Evolutionary conservation across 2,329 filamentous ascomycete genomes (phyloP).

Genomic region (Phialocephala subalpina): DNA sequence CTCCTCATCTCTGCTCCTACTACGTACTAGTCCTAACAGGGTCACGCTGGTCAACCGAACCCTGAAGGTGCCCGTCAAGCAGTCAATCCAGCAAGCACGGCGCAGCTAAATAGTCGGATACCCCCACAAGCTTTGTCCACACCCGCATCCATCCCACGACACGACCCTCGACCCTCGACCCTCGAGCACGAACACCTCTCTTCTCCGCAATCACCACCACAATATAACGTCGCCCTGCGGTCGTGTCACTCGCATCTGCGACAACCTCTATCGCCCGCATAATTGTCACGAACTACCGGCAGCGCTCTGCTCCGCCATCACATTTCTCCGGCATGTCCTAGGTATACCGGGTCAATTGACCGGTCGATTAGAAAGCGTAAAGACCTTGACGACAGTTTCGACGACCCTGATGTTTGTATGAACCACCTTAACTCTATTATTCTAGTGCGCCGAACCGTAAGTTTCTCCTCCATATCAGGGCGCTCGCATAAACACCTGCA

Average conservation of each 20-base stretch:
- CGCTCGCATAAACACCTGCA: constrained; percentile 3
- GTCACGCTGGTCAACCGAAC: background rate
- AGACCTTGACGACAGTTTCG: constrained; percentile 7
- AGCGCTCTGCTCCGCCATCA: constrained; percentile 14
- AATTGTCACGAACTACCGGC: background rate
- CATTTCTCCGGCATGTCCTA: constrained; percentile 35
- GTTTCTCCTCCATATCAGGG: background rate
- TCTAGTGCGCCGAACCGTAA: background rate
- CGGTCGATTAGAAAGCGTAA: constrained; percentile 27
- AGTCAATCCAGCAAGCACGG: background rate
- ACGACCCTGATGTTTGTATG: constrained; percentile 7
- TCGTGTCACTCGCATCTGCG: constrained; percentile 12
- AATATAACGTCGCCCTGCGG: constrained; percentile 7
- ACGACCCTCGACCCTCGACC: background rate
- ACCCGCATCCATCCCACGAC: constrained; percentile 7
- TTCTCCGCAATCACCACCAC: constrained; percentile 16
- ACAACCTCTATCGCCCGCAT: constrained; percentile 1
- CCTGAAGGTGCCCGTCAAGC: constrained; percentile 1
- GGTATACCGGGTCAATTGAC: constrained; percentile 32
- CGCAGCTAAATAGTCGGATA: background rate
- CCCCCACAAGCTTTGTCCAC: constrained; percentile 14
- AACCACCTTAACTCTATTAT: background rate
- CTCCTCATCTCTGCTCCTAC: background rate
- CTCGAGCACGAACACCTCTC: constrained; percentile 14
- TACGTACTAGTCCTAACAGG: background rate